phyloP scores from a whole-genome alignment of 2,329 filamentous ascomycete genomes.

The Curvularia sp. region DNA sequence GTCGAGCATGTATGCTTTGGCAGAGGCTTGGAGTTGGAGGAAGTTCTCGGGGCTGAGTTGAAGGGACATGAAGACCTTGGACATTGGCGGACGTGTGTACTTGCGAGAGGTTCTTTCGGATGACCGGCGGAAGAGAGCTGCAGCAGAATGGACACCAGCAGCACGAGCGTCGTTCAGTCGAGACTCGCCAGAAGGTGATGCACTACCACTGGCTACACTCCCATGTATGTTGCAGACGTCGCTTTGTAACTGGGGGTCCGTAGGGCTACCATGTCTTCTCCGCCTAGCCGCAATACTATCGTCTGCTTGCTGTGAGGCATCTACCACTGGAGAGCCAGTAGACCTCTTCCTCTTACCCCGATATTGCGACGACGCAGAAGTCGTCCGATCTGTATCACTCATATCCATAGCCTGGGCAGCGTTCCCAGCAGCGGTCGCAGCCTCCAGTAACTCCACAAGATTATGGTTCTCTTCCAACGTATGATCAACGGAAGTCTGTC shows the following conservation, averaged over 20 bases:
- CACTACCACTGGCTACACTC: conserved; percentile 15
- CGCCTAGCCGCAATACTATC: conserved; percentile 29
- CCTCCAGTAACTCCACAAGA: conserved; percentile 47
- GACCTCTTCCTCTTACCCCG: conserved; percentile 40
- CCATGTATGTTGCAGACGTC: conserved; percentile 5
- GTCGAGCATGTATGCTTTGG: conserved; percentile 65
- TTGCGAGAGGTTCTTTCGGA: conserved; percentile 58
- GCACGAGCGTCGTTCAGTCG: conserved; percentile 53
- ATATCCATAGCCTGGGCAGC: conserved; percentile 26
- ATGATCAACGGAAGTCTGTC: conserved; percentile 24
- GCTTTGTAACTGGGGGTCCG: conserved; percentile 23
- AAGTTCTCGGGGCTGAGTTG: conserved; percentile 64
- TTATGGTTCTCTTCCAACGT: conserved; percentile 41
- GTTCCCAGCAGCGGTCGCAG: conserved; percentile 46
- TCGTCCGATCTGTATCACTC: conserved; percentile 4
- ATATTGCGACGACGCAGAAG: conserved; percentile 13
- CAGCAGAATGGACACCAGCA: conserved; percentile 59
- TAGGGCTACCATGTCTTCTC: conserved; percentile 25
- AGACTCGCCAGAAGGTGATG: conserved; percentile 26
- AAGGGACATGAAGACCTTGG: conserved; percentile 63
- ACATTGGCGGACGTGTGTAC: conserved; percentile 64
- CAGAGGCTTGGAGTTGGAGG: conserved; percentile 61
- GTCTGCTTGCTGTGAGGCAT: conserved; percentile 13
- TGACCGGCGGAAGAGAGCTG: conserved; percentile 59
- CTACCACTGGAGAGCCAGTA: conserved; percentile 19